Conservation (phyloP, 768 basidiomycete species). For the Trametes cubensis region DNA sequence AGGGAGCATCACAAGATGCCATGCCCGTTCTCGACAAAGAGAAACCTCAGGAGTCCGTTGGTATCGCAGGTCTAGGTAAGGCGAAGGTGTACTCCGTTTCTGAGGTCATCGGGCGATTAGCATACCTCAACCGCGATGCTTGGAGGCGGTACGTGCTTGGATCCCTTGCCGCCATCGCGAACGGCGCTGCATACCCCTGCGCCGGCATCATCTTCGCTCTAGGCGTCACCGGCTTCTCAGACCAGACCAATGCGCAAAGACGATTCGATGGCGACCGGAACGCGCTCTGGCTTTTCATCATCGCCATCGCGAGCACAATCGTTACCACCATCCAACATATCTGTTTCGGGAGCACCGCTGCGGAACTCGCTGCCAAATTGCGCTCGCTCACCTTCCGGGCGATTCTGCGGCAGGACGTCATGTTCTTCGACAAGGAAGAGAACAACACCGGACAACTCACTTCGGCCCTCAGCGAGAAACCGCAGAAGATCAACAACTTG, state of each 20-base stretch:
- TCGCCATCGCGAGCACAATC: slow-evolving; percentile 67
- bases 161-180: slow-evolving; percentile 50
- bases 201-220: slow-evolving; percentile 73
- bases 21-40: slow-evolving; percentile 71
- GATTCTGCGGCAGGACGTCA: slow-evolving; percentile 86
- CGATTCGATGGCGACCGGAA: slow-evolving; percentile 65
- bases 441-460: slow-evolving; percentile 85
- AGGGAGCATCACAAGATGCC: slow-evolving; percentile 46
- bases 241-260: slow-evolving; percentile 42
- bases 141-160: slow-evolving; percentile 66
- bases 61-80: slow-evolving; percentile 32
- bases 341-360: slow-evolving; percentile 68
- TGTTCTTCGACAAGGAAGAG: slow-evolving; percentile 87
- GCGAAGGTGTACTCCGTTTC: slow-evolving; percentile 45
- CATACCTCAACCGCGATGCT: slow-evolving; percentile 57
- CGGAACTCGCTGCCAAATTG: slow-evolving; percentile 68
- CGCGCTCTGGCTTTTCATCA: slow-evolving; percentile 81
- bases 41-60: slow-evolving; percentile 55
- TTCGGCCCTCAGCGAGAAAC: slow-evolving; percentile 76
- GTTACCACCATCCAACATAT: slow-evolving; percentile 71
- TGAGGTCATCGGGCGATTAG: slow-evolving; percentile 75
- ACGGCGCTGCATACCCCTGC: slow-evolving; percentile 71
- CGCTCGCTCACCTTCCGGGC: slow-evolving; percentile 75
- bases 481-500: slow-evolving; percentile 87
- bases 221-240: slow-evolving; percentile 61